phyloP scores from a whole-genome alignment of 1,139 yeast species.

The Zygosaccharomyces sapae region DNA sequence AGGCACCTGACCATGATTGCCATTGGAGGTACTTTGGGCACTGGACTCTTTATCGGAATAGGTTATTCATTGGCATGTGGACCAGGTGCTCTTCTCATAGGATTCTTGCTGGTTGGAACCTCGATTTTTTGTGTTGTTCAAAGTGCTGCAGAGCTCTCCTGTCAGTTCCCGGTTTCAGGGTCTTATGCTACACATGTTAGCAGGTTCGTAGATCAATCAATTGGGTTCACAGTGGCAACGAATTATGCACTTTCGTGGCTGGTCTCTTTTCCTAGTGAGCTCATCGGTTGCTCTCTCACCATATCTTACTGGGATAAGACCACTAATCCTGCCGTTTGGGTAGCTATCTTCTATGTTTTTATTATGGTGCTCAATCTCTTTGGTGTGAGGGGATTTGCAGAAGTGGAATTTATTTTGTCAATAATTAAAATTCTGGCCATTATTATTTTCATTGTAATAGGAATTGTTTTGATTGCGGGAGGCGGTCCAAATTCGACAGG shows the following conservation, averaged over 20 bases:
- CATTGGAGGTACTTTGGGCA: constrained; percentile 59
- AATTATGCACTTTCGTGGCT: constrained; percentile 61
- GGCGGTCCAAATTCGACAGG: constrained; percentile 56
- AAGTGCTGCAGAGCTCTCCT: constrained; percentile 61
- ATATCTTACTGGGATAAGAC: constrained; percentile 51
- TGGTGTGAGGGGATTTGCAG: constrained; percentile 64
- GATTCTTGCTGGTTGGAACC: constrained; percentile 46
- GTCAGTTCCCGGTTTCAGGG: constrained; percentile 62
- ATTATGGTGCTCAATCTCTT: constrained; percentile 48
- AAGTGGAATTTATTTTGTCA: constrained; percentile 58
- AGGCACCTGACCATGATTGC: constrained; percentile 62
- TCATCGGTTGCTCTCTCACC: constrained; percentile 58
- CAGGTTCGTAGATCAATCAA: constrained; percentile 57
- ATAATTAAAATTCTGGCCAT: constrained; percentile 56
- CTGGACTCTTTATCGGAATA: constrained; percentile 57
- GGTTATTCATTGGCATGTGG: constrained; percentile 59
- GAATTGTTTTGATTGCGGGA: constrained; percentile 56
- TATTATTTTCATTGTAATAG: constrained; percentile 56
- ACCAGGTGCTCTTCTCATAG: constrained; percentile 55
- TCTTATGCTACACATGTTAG: constrained; percentile 62
- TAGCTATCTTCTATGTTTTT: constrained; percentile 48
- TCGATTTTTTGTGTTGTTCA: constrained; percentile 62
- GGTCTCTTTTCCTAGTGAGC: constrained; percentile 54
- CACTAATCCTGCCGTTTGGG: constrained; percentile 54
- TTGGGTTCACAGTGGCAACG: constrained; percentile 59